Base-by-base conservation (phyloP, 1,284 basidiomycete genomes). In the Cryptococcus maquisensis region DNA sequence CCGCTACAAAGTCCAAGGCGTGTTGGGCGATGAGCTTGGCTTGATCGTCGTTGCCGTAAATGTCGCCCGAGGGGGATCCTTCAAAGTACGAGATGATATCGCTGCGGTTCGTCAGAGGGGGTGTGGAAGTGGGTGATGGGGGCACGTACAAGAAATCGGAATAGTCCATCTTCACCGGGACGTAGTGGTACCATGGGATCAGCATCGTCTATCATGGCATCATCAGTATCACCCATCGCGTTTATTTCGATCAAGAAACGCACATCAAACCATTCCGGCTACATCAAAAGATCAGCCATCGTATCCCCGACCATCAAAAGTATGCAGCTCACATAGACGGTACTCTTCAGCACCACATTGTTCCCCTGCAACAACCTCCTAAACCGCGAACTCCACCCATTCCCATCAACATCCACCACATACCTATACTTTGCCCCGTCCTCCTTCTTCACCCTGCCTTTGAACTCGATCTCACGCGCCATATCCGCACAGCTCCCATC, bases 61-160 rank as follows among this genome's bases (percentile, higher is more conserved):
- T 62, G 10, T 62, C 56, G 4, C 77, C 76, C 49, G 78, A 73
- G 3, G 77, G 67, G 32, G 76, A 69, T 44, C 78, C 78, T 10
- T 67, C 63, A 65, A 79, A 79, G 67, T 77, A 79, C 0, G 75
- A 67, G 69, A 79, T 71, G 54, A 78, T 72, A 58, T 79, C 76
- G 60, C 66, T 71, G 49, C 9, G 16, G 41, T 35, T 26, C n/a
- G 35, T 24, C 18, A 37, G 4, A 6, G 37, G 45, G 12, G 38
- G 26, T 15, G 35, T 40, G 37, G 32, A 44, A 10, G 32, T 9
- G 21, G 5, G 18, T 24, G 5, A 20, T 24, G 37, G 24, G 7
- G 1, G 15, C 4, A 62, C 70, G 62, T 48, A 73, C 72, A 74
- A 72, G 28, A 76, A 52, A 55, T 77, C 74, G 7, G 64, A 64